A percentile compares a stretch with the other conserved stretches of the same genome.
phyloP scores from a whole-genome alignment of 805 yeast genomes.

The Monosporozyma solicola region DNA sequence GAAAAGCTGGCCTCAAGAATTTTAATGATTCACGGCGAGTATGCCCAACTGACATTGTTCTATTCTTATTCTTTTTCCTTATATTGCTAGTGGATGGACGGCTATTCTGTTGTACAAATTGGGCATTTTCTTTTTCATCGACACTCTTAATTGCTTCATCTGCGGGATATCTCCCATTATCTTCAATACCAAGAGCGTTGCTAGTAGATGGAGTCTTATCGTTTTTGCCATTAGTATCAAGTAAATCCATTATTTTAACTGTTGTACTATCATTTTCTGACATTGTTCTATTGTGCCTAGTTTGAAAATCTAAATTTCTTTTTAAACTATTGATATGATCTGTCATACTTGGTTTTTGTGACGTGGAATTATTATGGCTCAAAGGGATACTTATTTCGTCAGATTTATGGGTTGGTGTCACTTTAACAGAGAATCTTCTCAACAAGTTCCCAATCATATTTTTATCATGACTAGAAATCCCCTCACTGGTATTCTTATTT shows the following conservation, averaged over 20 bases:
- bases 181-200: neutral
- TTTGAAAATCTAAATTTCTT: neutral
- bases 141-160: neutral
- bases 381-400: constrained; percentile 4
- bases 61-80: constrained; percentile 9
- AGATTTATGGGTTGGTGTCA: neutral
- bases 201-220: neutral
- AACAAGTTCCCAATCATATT: constrained; percentile 6
- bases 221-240: neutral
- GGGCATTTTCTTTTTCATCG: neutral
- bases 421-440: constrained; percentile 8
- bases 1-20: constrained; percentile 22
- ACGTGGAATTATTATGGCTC: constrained; percentile 6
- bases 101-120: neutral
- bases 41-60: constrained; percentile 72
- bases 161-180: neutral
- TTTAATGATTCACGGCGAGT: constrained; percentile 51
- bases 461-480: neutral
- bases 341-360: neutral
- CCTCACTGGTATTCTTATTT: neutral
- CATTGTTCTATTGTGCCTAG: constrained; percentile 1
- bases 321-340: neutral
- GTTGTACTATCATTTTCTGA: constrained; percentile 1
- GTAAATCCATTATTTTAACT: neutral
- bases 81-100: neutral